A percentile compares a stretch with the other conserved stretches of the same genome.
phyloP scores from a whole-genome alignment of 225 moss, liverwort and hornwort species.

The Pseudoscleropodium purum region DNA sequence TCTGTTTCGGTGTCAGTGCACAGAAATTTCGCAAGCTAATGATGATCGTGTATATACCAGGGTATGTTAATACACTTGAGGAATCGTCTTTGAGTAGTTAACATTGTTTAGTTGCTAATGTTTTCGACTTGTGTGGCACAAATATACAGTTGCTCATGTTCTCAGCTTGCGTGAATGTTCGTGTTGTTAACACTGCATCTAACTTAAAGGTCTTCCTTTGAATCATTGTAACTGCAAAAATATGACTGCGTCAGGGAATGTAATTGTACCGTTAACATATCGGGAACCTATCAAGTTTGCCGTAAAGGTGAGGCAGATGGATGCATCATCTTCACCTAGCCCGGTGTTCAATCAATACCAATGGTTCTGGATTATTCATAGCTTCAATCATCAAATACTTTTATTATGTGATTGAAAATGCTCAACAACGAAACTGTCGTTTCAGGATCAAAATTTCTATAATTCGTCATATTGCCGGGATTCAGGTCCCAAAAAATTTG shows the following conservation, averaged over 20 bases:
- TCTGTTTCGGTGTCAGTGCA: no score
- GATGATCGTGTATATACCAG: background rate
- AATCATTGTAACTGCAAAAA: background rate
- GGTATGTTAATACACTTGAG: background rate
- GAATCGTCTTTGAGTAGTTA: background rate
- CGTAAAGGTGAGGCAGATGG: background rate
- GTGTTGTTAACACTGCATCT: background rate
- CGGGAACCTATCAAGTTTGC: fast-evolving
- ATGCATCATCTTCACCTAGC: no score
- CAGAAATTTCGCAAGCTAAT: background rate
- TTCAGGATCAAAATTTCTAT: no score
- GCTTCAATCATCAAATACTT: background rate
- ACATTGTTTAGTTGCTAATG: background rate
- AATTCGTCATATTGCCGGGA: background rate
- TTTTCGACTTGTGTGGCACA: background rate
- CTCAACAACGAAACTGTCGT: background rate
- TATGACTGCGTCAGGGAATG: background rate
- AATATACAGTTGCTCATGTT: background rate
- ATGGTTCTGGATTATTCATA: background rate
- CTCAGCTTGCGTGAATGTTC: background rate
- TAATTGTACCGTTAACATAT: background rate
- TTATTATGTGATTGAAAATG: no score
- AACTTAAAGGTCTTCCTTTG: background rate
- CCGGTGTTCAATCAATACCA: no score
- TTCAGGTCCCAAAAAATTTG: background rate